Base-by-base conservation (phyloP, 106 monocot species). In the Allium fistulosum region DNA sequence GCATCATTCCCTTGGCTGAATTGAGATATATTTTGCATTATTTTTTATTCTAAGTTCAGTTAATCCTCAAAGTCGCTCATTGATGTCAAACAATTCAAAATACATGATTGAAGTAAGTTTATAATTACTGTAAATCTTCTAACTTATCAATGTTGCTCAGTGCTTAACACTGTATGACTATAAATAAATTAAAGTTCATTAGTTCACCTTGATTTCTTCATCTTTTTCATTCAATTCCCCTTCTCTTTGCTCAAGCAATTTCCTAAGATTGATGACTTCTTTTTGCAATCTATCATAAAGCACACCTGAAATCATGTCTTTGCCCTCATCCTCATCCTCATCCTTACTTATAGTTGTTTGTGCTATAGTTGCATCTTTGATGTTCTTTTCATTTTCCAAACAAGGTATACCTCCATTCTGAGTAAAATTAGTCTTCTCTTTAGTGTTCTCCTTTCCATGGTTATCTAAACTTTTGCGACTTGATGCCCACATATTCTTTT, bases 221-320 rank as follows among this genome's bases (percentile, higher is more conserved):
- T 85, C 78, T 55, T 74, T 82, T 10, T 62, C 61, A 59, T 48
- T 82, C 66, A 86, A 53, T 2, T 61, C 0, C 8, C 48, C 70
- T 13, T 77, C 71, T 59, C 79, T 86, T 37, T 76, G 53, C 62
- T 76, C 73, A 28, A 74, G 63, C 51, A 62, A 73, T 77, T 79
- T 79, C 68, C 82, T 81, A 11, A 63, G 61, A 11, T 26, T 65
- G 37, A 86, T 73, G 5, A 82, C 53, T 53, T 82, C 86, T 62
- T 73, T 76, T 28, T 85, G 81, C 55, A 85, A 49, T 69, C 57
- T 78, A 47, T 85, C 85, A 76, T 78, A 81, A 22, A 81, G 72
- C 48, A 78, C 72, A 60, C 81, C 81, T 9, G 85, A 85, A 27
- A 81, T 78, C 69, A 73, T 27, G 65, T 81, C 81, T 51, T 84